Conservation (phyloP, 768 basidiomycete species). For the Termitomyces sp. region DNA sequence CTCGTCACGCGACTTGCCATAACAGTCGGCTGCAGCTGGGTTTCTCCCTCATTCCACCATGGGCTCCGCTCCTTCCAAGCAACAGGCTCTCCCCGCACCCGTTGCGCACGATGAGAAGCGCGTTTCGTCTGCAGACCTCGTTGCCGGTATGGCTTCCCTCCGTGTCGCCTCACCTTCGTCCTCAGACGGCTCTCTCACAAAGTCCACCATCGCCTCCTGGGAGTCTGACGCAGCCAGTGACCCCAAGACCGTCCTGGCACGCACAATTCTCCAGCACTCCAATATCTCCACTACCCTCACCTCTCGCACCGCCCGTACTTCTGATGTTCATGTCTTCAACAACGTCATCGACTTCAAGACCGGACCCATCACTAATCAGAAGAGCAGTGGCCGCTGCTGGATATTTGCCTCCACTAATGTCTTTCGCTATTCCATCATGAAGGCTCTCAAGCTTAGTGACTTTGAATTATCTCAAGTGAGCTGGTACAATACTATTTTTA, state of each 20-base stretch:
- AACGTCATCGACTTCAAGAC: conserved; percentile 78
- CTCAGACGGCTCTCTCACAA: conserved; percentile 58
- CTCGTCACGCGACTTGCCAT: background rate
- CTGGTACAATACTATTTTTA: background rate
- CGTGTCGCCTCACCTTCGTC: conserved; percentile 43
- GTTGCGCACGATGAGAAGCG: conserved; percentile 32
- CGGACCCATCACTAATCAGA: conserved; percentile 83
- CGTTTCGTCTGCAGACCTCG: conserved; percentile 19
- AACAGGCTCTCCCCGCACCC: conserved; percentile 20
- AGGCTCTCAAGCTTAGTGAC: conserved; percentile 79
- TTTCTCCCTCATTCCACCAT: conserved; percentile 12
- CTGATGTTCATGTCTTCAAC: conserved; percentile 82
- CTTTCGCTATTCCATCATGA: conserved; percentile 80
- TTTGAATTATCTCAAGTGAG: conserved; percentile 88
- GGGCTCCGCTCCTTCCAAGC: conserved; percentile 30
- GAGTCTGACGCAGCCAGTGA: conserved; percentile 53
- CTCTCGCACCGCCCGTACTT: conserved; percentile 59
- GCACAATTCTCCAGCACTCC: conserved; percentile 70
- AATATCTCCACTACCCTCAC: conserved; percentile 62
- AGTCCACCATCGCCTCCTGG: conserved; percentile 63
- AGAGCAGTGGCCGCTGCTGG: conserved; percentile 91
- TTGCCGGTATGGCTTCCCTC: conserved; percentile 32
- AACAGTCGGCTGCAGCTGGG: background rate
- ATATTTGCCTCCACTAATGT: conserved; percentile 91
- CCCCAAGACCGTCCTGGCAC: conserved; percentile 69